phyloP scores from a whole-genome alignment of 1,139 yeast genomes.

The Pichia sp. region DNA sequence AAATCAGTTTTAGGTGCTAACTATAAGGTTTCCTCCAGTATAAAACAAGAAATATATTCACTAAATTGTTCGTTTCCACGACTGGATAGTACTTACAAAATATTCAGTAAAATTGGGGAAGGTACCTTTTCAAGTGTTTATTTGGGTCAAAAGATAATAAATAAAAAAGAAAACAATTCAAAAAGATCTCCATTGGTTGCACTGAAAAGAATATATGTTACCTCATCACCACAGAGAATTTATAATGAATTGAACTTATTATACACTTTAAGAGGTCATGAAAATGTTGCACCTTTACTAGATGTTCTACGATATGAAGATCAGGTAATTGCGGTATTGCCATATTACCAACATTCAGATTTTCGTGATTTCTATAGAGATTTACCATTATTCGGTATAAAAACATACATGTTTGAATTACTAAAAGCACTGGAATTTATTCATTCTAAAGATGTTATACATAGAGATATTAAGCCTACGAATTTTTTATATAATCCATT shows the following conservation, averaged over 20 bases:
- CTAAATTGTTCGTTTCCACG: conserved; percentile 60
- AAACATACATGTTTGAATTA: conserved; percentile 72
- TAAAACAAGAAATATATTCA: conserved; percentile 59
- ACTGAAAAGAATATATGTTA: conserved; percentile 85
- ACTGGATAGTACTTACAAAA: conserved; percentile 51
- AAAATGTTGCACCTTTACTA: conserved; percentile 77
- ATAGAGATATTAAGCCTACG: conserved; percentile 86
- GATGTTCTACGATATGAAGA: conserved; percentile 85
- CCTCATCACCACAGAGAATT: conserved; percentile 89
- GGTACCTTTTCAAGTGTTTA: conserved; percentile 92
- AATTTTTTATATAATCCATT: conserved; percentile 77
- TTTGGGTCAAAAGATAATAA: conserved; percentile 50
- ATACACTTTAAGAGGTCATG: conserved; percentile 59
- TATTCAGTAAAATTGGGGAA: conserved; percentile 86
- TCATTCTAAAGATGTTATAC: conserved; percentile 71
- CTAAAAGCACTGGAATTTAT: conserved; percentile 70
- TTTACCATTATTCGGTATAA: conserved; percentile 71
- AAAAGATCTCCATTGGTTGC: conserved; percentile 54
- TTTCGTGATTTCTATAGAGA: conserved; percentile 82
- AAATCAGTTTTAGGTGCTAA: conserved; percentile 2
- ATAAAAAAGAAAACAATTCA: conserved; percentile 10
- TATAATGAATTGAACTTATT: conserved; percentile 78
- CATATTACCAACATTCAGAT: conserved; percentile 87
- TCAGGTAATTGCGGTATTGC: conserved; percentile 87
- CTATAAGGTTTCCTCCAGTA: conserved; percentile 38